Conservation (phyloP, 345 rosid species). For the Hirschfeldia incana region DNA sequence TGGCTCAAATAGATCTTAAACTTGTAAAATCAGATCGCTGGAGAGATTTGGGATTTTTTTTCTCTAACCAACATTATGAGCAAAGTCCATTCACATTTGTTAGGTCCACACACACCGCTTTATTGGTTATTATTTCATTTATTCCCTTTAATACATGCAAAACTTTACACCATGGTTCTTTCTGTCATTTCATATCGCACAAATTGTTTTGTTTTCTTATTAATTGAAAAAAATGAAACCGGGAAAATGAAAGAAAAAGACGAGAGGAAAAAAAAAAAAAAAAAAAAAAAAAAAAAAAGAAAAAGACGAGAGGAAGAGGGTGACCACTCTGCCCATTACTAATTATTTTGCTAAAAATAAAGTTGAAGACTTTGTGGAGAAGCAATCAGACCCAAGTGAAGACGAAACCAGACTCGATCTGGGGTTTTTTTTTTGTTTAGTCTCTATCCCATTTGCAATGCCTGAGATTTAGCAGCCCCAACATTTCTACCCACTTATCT, state of each 20-base stretch:
- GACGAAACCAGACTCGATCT: conserved; percentile 31
- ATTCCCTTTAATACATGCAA: conserved; percentile 12
- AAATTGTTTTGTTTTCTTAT: not conserved
- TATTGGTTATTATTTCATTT: not conserved
- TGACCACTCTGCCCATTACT: conserved; percentile 39
- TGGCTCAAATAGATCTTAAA: conserved; percentile 13
- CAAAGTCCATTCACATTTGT: conserved; percentile 16
- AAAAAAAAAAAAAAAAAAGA: not conserved
- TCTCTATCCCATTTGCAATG: conserved; percentile 1
- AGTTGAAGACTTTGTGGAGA: conserved; percentile 39
- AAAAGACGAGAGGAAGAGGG: conserved; percentile 17
- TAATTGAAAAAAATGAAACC: conserved; percentile 18
- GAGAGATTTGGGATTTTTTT: conserved; percentile 8
- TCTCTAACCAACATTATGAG: not conserved
- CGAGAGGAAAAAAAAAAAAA: not conserved
- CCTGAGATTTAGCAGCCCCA: conserved; percentile 15
- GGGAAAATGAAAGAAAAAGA: conserved; percentile 20
- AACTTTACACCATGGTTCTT: conserved; percentile 13
- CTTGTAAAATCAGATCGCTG: conserved; percentile 1
- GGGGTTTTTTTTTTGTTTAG: conserved; percentile 16
- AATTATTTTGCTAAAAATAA: conserved; percentile 1
- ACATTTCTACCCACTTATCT: not conserved
- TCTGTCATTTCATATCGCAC: not conserved
- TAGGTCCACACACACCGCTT: conserved; percentile 14
- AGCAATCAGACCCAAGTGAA: conserved; percentile 36